A percentile compares a stretch with the other conserved stretches of the same genome.
Conservation (phyloP, 306 rosid species). For the Vigna angularis region DNA sequence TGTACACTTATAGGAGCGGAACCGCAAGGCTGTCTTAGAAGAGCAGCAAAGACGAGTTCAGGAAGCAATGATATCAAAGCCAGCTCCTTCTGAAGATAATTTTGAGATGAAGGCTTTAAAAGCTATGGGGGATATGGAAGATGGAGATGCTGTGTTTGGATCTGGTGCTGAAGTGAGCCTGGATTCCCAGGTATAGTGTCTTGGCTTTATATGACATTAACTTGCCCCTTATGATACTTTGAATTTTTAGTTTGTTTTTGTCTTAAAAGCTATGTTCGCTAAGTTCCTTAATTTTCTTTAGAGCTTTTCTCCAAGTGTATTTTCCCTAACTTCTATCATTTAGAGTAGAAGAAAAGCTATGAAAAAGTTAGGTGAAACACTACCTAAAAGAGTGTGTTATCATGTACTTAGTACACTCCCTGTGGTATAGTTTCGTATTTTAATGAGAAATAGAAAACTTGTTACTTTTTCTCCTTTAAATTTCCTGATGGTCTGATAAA, state of each 20-base stretch:
- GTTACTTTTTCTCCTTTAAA: neutral
- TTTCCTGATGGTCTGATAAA: constrained; percentile 26
- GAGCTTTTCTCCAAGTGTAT: neutral
- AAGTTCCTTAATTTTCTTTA: neutral
- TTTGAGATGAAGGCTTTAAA: constrained; percentile 89
- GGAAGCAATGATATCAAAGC: constrained; percentile 84
- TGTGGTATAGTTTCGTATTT: neutral
- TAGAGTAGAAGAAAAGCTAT: neutral
- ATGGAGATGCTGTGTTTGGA: constrained; percentile 96
- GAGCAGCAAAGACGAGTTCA: constrained; percentile 81
- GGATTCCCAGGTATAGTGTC: constrained; percentile 80
- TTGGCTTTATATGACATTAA: constrained; percentile 3
- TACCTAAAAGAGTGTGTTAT: neutral
- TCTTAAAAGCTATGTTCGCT: neutral
- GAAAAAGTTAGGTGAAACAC: neutral
- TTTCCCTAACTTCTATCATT: neutral
- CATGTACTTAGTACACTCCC: neutral
- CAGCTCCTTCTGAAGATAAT: constrained; percentile 84
- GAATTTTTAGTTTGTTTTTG: neutral
- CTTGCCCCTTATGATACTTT: neutral
- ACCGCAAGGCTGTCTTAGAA: constrained; percentile 72
- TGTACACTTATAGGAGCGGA: constrained; percentile 66
- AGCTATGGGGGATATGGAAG: constrained; percentile 96
- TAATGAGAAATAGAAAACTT: neutral
- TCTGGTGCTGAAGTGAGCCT: constrained; percentile 90